Percentiles rank a stretch among this genome's conserved stretches.
Conservation (phyloP, 2,329 filamentous ascomycete genomes). For the Epichloe sylvatica region DNA sequence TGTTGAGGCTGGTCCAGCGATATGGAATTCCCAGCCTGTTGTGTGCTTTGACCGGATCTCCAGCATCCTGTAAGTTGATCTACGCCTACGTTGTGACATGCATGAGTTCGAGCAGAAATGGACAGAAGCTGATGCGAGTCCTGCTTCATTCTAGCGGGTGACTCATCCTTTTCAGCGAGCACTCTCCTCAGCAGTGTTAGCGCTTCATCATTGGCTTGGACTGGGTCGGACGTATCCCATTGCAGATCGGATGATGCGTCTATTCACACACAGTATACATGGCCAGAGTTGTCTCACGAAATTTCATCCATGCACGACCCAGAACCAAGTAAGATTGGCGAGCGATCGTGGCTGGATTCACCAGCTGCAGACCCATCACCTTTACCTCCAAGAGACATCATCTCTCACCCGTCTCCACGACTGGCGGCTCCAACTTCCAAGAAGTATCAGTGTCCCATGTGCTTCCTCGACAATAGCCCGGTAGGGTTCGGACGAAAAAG, state of each 20-base stretch:
- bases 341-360: constrained; percentile 27
- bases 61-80: constrained; percentile 22
- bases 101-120: neutral
- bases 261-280: constrained; percentile 25
- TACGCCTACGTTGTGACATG: neutral
- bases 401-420: constrained; percentile 23
- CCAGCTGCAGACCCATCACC: constrained; percentile 24
- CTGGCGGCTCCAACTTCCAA: constrained; percentile 25
- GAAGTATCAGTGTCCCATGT: constrained; percentile 32
- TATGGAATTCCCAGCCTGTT: constrained; percentile 25
- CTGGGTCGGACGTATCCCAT: constrained; percentile 26
- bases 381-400: constrained; percentile 18
- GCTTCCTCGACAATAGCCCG: constrained; percentile 30
- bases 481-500: constrained; percentile 33
- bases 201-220: constrained; percentile 28
- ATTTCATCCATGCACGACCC: constrained; percentile 21
- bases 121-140: neutral
- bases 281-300: constrained; percentile 22
- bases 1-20: constrained; percentile 23
- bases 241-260: constrained; percentile 26
- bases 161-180: constrained; percentile 26
- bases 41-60: constrained; percentile 23
- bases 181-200: constrained; percentile 27
- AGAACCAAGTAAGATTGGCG: constrained; percentile 20
- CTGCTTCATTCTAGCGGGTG: constrained; percentile 18